A percentile compares a stretch with the other conserved stretches of the same genome.
These are phyloP conservation scores for Protomyces inundatus DNA, from an alignment of 1,139 yeast species.

Conservation along the genomic window DNA sequence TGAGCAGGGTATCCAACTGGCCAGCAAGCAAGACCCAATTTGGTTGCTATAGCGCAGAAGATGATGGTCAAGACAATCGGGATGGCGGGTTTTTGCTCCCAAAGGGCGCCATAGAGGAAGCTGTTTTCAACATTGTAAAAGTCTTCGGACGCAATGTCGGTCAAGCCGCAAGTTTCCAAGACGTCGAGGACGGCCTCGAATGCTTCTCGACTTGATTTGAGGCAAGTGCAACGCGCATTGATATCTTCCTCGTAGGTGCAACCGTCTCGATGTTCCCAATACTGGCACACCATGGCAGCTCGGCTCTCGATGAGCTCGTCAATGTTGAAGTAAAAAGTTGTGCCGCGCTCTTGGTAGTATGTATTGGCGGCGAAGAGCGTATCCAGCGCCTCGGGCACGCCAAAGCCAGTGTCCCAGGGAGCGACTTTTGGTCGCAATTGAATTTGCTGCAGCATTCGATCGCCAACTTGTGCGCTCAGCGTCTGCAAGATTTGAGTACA, in stretches of 20 bases:
- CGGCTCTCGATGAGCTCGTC: background rate
- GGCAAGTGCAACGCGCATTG: background rate
- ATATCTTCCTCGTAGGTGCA: background rate
- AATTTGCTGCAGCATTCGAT: background rate
- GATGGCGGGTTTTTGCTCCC: constrained; percentile 2
- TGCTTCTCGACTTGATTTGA: background rate
- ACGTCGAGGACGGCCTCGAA: background rate
- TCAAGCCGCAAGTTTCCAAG: background rate
- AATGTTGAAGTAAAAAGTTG: background rate
- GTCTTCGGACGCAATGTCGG: background rate
- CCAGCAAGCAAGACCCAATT: background rate
- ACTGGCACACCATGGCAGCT: background rate
- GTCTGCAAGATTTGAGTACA: no score
- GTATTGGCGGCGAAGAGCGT: background rate
- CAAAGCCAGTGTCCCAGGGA: background rate
- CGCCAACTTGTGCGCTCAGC: background rate
- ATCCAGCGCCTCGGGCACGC: background rate
- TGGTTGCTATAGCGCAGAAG: constrained; percentile 2
- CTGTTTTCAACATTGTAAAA: constrained; percentile 13
- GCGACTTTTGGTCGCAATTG: background rate
- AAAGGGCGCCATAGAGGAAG: constrained; percentile 4
- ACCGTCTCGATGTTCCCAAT: background rate
- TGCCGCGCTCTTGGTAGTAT: background rate
- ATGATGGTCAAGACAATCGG: constrained; percentile 15
- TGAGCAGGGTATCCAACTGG: constrained; percentile 17